Percentiles rank a stretch among this genome's conserved stretches.
Evolutionary conservation across 192 early-diverging fungal species (phyloP).

Genomic region (Backusella luteola): DNA sequence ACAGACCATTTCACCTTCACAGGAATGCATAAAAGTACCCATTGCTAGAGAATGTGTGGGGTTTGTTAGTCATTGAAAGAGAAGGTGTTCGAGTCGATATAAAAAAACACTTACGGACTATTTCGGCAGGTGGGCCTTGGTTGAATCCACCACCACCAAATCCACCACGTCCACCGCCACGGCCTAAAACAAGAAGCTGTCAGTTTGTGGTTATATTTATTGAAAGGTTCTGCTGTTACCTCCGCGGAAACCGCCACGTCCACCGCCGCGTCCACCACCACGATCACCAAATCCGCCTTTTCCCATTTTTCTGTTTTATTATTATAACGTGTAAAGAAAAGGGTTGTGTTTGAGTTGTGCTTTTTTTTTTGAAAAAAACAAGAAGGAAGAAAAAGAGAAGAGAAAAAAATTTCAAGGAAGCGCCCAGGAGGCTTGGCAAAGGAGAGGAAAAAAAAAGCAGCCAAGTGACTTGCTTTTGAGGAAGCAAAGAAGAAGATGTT

Average conservation of each 20-base stretch:
- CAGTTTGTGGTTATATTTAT: background rate
- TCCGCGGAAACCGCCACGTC: conserved; percentile 18
- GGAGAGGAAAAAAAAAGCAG: background rate
- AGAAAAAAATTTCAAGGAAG: conserved; percentile 5
- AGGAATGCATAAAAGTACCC: conserved; percentile 90
- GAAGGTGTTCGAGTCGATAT: background rate
- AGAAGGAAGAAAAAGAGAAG: background rate
- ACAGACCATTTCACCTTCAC: conserved; percentile 98
- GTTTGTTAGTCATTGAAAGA: background rate
- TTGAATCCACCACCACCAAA: conserved; percentile 21
- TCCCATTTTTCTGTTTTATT: conserved; percentile 20
- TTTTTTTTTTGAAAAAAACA: background rate
- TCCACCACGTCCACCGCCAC: conserved; percentile 22
- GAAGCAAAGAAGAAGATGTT: background rate
- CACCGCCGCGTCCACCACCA: conserved; percentile 23
- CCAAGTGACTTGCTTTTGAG: background rate
- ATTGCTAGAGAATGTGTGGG: conserved; percentile 55
- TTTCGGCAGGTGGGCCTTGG: conserved; percentile 36
- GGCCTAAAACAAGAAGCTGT: conserved; percentile 5
- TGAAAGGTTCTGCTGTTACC: background rate
- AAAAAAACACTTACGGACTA: conserved; percentile 33
- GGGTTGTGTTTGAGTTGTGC: background rate
- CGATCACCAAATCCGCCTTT: conserved; percentile 34
- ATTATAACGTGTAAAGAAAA: conserved; percentile 12
- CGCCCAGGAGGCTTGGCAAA: background rate